Conservation (phyloP, 148 eudicot species). For the Pharnaceum exiguum region DNA sequence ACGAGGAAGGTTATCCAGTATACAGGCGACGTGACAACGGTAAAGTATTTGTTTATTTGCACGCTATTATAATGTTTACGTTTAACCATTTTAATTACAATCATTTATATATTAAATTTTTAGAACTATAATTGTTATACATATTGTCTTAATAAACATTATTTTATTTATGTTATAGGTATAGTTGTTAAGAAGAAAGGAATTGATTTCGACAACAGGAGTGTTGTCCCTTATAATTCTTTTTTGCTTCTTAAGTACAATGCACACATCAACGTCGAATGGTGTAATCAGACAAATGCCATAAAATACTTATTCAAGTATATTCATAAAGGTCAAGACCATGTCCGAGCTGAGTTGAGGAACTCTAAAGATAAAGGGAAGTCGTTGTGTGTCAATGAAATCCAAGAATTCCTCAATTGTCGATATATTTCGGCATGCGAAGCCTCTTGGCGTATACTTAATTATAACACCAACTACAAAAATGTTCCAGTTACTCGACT, state of each 20-base stretch:
- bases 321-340: background rate
- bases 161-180: too few relatives aligned
- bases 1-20: constrained; percentile 1
- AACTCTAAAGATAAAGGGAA: background rate
- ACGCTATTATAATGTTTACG: too few relatives aligned
- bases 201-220: background rate
- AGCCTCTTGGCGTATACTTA: background rate
- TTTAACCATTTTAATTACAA: too few relatives aligned
- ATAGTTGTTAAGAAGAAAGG: background rate
- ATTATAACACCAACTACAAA: background rate
- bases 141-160: too few relatives aligned
- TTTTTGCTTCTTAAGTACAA: background rate
- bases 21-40: constrained; percentile 1
- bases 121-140: too few relatives aligned
- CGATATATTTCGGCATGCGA: background rate
- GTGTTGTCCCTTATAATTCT: background rate
- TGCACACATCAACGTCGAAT: background rate
- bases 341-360: background rate
- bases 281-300: background rate
- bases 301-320: background rate
- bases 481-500: background rate
- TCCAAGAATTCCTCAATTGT: background rate
- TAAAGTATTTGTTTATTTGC: background rate
- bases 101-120: too few relatives aligned
- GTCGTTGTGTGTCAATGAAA: background rate